Conservation (phyloP, 306 rosid species). For the Acacia melanoxylon region DNA sequence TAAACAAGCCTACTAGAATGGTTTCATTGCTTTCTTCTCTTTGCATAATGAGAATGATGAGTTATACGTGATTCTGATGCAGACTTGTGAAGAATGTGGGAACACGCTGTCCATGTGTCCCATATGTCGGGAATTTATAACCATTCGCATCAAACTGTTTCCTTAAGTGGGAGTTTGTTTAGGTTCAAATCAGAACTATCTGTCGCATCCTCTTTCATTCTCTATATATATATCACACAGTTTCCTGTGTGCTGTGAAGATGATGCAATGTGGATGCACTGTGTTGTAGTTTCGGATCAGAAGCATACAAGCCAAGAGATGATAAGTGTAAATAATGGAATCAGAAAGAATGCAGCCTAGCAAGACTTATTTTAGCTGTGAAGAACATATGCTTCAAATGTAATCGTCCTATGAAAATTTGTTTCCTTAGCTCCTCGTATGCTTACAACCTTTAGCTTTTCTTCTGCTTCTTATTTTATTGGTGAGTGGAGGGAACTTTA, state of each 20-base stretch:
- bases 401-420: not conserved
- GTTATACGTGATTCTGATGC: not conserved
- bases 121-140: conserved; percentile 7
- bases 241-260: not conserved
- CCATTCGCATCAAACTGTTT: not conserved
- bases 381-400: not conserved
- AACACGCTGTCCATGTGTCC: not conserved
- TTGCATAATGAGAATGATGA: not conserved
- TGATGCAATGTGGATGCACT: not conserved
- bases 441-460: not conserved
- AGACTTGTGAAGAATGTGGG: conserved; percentile 31
- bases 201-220: not conserved
- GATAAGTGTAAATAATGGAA: no score
- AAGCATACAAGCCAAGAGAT: not conserved
- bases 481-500: no score
- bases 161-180: not conserved
- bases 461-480: no score
- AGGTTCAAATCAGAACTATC: no score
- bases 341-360: not conserved
- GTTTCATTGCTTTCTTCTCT: not conserved
- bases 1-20: not conserved
- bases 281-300: not conserved
- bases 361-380: not conserved
- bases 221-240: not conserved
- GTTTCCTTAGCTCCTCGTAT: not conserved